phyloP scores from a whole-genome alignment of 345 rosid genomes.

The Luvunga scandens region DNA sequence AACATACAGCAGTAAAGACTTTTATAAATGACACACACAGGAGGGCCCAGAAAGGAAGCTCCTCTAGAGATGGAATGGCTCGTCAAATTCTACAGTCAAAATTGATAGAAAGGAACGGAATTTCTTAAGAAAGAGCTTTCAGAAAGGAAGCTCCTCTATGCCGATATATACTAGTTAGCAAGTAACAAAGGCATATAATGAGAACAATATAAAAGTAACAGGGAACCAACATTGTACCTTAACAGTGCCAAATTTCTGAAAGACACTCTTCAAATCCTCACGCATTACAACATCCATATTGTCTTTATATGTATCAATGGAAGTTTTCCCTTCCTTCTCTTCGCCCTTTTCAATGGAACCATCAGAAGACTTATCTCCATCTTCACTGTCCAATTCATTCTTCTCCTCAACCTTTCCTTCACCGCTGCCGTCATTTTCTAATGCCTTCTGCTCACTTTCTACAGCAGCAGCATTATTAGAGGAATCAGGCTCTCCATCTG shows the following conservation, averaged over 20 bases:
- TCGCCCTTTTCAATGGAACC: conserved; percentile 36
- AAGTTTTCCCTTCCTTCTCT: conserved; percentile 42
- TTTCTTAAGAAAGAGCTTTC: neutral
- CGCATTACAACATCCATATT: conserved; percentile 73
- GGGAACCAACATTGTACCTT: conserved; percentile 49
- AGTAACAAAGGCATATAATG: conserved; percentile 3
- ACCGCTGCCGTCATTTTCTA: conserved; percentile 15
- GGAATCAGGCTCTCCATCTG: conserved; percentile 30
- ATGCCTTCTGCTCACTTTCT: conserved; percentile 21
- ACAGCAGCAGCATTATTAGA: conserved; percentile 19
- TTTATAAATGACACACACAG: neutral
- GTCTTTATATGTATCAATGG: conserved; percentile 45
- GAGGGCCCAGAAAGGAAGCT: neutral
- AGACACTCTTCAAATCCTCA: conserved; percentile 81
- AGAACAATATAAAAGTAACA: conserved; percentile 8
- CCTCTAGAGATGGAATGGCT: neutral
- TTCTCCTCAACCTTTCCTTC: conserved; percentile 33
- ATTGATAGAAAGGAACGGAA: neutral
- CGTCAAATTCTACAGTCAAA: neutral
- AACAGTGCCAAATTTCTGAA: conserved; percentile 70
- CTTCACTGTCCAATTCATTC: conserved; percentile 20
- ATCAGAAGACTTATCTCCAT: conserved; percentile 46
- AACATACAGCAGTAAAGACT: neutral
- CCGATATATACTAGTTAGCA: neutral
- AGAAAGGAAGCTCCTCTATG: neutral